Conservation (phyloP, 2,329 filamentous ascomycete genomes). For the Lachnellula occidentalis region DNA sequence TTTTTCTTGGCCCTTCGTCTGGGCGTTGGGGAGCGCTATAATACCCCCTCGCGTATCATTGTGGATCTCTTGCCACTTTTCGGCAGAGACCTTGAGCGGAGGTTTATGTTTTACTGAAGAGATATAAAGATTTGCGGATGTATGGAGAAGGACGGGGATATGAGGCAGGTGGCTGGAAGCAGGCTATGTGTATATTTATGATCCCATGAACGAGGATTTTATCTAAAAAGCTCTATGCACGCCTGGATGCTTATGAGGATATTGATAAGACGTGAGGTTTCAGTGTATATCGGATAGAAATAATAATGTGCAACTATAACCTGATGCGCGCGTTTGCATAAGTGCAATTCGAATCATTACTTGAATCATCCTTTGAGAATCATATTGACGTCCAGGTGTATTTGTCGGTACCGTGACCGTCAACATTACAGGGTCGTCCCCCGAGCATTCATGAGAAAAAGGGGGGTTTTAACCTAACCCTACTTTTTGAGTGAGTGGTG, state of each 20-base stretch:
- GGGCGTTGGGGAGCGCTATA: slow-evolving; percentile 27
- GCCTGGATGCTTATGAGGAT: slow-evolving; percentile 1
- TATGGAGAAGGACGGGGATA: slow-evolving; percentile 6
- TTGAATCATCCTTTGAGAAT: too few species aligned
- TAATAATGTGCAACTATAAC: not conserved
- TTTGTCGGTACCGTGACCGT: too few species aligned
- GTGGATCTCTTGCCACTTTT: slow-evolving; percentile 22
- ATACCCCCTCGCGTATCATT: slow-evolving; percentile 25
- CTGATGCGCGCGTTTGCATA: not conserved
- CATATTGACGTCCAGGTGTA: too few species aligned
- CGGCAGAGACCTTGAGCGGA: slow-evolving; percentile 25
- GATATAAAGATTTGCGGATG: slow-evolving; percentile 12
- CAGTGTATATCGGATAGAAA: slow-evolving; percentile 5
- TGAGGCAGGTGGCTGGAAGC: not conserved
- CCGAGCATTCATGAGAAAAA: too few species aligned
- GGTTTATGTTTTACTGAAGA: slow-evolving; percentile 20
- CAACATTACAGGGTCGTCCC: too few species aligned
- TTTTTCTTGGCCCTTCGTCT: slow-evolving; percentile 24
- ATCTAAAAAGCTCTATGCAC: slow-evolving; percentile 14
- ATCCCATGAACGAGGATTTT: slow-evolving; percentile 24
- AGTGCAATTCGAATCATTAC: not conserved
- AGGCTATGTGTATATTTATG: slow-evolving; percentile 25
- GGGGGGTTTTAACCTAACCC: too few species aligned
- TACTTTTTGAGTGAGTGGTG: too few species aligned
- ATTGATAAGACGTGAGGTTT: slow-evolving; percentile 3